Evolutionary conservation across 106 monocot genomes (phyloP).

Genomic region (Platanthera zijinensis): DNA sequence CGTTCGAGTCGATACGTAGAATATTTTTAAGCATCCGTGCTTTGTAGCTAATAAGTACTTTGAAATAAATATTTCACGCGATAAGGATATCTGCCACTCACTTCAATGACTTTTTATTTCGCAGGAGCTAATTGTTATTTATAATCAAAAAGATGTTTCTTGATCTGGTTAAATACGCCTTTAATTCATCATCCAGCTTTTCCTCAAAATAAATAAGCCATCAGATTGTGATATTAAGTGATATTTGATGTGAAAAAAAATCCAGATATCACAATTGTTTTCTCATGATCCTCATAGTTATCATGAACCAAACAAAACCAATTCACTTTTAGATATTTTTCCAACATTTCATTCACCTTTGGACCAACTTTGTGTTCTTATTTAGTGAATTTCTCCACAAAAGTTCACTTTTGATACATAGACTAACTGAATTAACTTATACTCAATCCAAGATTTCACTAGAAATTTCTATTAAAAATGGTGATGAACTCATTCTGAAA

Average conservation of each 20-base stretch:
- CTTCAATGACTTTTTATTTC: background rate
- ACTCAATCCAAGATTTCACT: background rate
- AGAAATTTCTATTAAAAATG: background rate
- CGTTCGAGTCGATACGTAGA: too few species aligned
- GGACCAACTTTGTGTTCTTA: background rate
- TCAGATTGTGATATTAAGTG: background rate
- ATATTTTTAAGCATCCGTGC: too few species aligned
- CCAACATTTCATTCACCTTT: background rate
- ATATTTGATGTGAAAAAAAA: background rate
- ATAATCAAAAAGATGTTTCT: background rate
- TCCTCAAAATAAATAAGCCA: background rate
- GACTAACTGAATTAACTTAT: background rate
- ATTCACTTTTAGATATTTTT: background rate
- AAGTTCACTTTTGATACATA: background rate
- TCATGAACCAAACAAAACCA: background rate
- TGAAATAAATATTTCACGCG: too few species aligned
- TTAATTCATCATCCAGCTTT: background rate
- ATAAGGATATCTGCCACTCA: too few species aligned
- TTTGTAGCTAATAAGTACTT: too few species aligned
- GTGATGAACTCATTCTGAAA: background rate
- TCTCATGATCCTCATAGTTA: slow-evolving; percentile 3
- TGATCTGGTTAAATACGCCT: background rate
- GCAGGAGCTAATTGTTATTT: background rate
- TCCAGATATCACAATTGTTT: background rate
- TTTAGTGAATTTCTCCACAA: background rate